phyloP scores from a whole-genome alignment of 192 early-diverging fungal species.

The Pecoramyces ruminantium region DNA sequence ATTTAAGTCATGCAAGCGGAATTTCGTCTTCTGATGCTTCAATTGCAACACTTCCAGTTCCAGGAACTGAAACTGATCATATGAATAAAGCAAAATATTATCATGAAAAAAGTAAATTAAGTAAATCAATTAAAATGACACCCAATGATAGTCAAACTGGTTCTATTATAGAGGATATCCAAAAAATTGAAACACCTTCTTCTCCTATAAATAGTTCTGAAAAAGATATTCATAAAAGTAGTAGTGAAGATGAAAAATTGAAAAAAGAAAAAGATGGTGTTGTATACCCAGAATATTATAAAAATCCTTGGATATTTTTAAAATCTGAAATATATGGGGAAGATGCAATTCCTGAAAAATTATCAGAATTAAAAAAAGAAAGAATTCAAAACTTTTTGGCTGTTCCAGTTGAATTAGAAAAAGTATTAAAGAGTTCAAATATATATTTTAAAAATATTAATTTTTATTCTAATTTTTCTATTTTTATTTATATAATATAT shows the following conservation, averaged over 20 bases:
- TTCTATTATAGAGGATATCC: not conserved
- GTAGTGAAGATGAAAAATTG: not conserved
- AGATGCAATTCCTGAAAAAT: not conserved
- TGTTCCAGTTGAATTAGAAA: constrained; percentile 79
- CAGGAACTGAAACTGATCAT: not conserved
- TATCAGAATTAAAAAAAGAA: constrained; percentile 59
- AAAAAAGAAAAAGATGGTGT: not conserved
- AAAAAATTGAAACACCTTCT: not conserved
- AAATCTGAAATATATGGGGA: not conserved
- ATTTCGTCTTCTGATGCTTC: not conserved
- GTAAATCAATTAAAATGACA: not conserved
- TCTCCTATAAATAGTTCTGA: not conserved
- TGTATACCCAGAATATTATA: not conserved
- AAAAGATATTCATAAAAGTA: not conserved
- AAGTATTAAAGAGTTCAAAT: constrained; percentile 29
- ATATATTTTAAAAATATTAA: not conserved
- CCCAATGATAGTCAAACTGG: not conserved
- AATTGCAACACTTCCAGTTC: not conserved
- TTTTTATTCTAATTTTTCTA: not conserved
- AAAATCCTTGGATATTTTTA: not conserved
- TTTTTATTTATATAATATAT: not conserved
- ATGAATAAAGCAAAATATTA: not conserved
- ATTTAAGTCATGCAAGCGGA: not conserved
- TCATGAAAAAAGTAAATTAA: not conserved
- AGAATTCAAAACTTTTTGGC: constrained; percentile 70